Evolutionary conservation across 495 filamentous ascomycete genomes (phyloP), one percentile per base, ranked within the genome.

Genomic region (Penicillium desertorum): DNA sequence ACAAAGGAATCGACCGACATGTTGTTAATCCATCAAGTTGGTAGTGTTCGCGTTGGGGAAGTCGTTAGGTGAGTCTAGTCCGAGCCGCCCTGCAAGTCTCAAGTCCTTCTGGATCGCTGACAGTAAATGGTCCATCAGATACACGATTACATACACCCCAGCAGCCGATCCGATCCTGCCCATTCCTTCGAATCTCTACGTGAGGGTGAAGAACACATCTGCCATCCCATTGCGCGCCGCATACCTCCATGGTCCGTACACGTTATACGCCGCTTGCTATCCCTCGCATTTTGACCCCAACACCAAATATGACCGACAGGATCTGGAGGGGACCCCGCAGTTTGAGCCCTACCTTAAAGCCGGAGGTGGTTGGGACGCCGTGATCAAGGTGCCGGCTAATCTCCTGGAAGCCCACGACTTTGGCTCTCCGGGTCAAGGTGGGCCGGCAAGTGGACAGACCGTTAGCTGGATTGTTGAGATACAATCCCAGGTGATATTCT

Each of bases 261-360:
- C 86, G 1, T 80, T 98, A 9, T 90, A 91, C 60, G 84, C 91
- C 9, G 86, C 93, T 41, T 88, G 91, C 17, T 93, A 91, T 63
- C 90, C 92, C 4, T 77, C 86, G 0, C 81, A 78, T 37, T 97
- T 92, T 71, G 82, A 90, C 63, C 90, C 92, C 4, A 89, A 96
- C 67, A 71, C 76, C 58, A 89, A 87, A 54, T 82, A 86, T 51
- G 83, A 86, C 23, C 76, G 83, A 23, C 78, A 83, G 22, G 78
- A 86, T 47, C 65, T 65, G 51, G 76, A 81, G 73, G 89, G 88
- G 53, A 78, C 83, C 4, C 92, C 91, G 25, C 86, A 95, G 67
- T 98, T 93, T 70, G 94, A 98, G 68, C 92, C 94, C 12, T 89
- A 96, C 71, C 83, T 98, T 61, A 98, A 98, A 74, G 91, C 94